Evolutionary conservation across 768 basidiomycete genomes (phyloP).

Genomic region (Botryobasidium botryosum): DNA sequence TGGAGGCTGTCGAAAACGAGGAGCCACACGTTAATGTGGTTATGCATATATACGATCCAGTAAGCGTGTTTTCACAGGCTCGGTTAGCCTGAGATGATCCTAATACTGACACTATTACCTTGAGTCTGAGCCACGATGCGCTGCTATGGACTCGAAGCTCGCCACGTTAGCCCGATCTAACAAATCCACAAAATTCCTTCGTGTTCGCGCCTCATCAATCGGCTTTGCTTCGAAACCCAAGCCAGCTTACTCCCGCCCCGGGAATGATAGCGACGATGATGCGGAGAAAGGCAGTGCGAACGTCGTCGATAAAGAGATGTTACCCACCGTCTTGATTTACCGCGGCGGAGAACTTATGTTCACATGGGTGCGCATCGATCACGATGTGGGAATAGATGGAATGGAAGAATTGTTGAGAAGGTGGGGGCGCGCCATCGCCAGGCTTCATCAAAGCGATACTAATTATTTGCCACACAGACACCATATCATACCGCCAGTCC

Average conservation of each 20-base stretch:
- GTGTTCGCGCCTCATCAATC: slow-evolving; percentile 54
- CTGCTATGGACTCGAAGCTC: slow-evolving; percentile 47
- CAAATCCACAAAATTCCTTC: slow-evolving; percentile 64
- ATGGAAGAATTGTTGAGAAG: not conserved
- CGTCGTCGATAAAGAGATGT: slow-evolving; percentile 11
- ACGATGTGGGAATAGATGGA: slow-evolving; percentile 2
- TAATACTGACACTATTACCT: not conserved
- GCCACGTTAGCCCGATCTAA: slow-evolving; percentile 50
- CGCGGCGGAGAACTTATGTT: slow-evolving; percentile 11
- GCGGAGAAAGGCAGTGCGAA: slow-evolving; percentile 6
- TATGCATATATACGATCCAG: slow-evolving; percentile 71
- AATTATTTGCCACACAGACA: no score
- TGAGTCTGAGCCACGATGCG: slow-evolving; percentile 64
- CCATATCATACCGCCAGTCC: no score
- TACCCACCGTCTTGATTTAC: slow-evolving; percentile 13
- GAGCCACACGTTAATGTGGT: slow-evolving; percentile 58
- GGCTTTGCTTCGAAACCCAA: slow-evolving; percentile 40
- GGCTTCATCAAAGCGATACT: no score
- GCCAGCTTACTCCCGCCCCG: not conserved
- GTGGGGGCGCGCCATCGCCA: no score
- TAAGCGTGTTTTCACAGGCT: slow-evolving; percentile 25
- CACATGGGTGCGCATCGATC: slow-evolving; percentile 12
- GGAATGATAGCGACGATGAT: slow-evolving; percentile 5
- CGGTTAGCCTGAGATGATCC: slow-evolving; percentile 2
- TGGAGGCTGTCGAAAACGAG: slow-evolving; percentile 60